phyloP scores from a whole-genome alignment of 2,329 filamentous ascomycete genomes.

The Diaporthe destruens region DNA sequence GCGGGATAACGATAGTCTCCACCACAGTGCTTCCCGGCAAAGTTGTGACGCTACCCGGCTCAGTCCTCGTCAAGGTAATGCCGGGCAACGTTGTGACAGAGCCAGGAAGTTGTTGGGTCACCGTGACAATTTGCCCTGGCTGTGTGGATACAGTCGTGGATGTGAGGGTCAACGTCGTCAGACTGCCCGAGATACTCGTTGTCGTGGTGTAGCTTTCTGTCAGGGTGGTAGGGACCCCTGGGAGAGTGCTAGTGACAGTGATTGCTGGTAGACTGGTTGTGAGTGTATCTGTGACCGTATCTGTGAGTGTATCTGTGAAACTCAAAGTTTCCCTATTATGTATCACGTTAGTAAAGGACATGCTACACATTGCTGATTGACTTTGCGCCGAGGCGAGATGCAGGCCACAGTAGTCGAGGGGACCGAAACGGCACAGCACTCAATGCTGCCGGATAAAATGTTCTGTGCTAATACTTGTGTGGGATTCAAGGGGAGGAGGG shows the following conservation, averaged over 20 bases:
- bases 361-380: background rate
- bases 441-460: no score
- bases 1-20: conserved; percentile 32
- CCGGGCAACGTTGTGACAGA: conserved; percentile 43
- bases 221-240: conserved; percentile 39
- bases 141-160: conserved; percentile 20
- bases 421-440: background rate
- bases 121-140: conserved; percentile 15
- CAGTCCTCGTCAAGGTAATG: conserved; percentile 40
- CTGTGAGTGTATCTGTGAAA: conserved; percentile 6
- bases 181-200: conserved; percentile 27
- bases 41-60: conserved; percentile 28
- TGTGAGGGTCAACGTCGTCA: conserved; percentile 24
- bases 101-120: no score
- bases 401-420: background rate
- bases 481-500: no score
- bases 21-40: conserved; percentile 33
- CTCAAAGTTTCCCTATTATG: conserved; percentile 16
- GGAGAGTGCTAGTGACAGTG: conserved; percentile 2
- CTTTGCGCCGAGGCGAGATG: background rate
- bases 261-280: conserved; percentile 1
- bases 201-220: conserved; percentile 39
- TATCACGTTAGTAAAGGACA: background rate
- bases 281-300: background rate
- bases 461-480: background rate